Conservation (phyloP, 768 basidiomycete species). For the Macrolepiota dolichaula region DNA sequence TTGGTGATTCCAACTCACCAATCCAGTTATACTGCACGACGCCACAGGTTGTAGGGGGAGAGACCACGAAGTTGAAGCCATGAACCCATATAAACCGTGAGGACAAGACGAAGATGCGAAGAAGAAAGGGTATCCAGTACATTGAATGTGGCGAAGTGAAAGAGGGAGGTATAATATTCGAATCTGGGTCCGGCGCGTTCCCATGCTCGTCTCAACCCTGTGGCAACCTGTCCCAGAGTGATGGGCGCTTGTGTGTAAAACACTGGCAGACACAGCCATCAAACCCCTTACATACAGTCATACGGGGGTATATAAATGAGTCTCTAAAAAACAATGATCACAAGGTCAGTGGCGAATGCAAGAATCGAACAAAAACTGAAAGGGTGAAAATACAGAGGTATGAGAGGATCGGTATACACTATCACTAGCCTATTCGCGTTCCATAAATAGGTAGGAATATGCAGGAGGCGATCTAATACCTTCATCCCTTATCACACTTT, state of each 20-base stretch:
- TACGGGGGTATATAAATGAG: no score
- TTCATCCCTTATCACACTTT: no score
- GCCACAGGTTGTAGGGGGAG: conserved; percentile 23
- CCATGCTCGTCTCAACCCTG: background rate
- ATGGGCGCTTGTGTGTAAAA: background rate
- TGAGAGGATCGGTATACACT: no score
- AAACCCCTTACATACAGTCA: no score
- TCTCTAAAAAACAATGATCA: no score
- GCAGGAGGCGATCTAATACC: no score
- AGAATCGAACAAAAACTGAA: no score
- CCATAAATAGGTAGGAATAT: no score
- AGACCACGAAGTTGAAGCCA: conserved; percentile 20
- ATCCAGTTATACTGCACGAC: conserved; percentile 21
- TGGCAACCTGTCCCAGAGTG: background rate
- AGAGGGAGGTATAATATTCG: background rate
- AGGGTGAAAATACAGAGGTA: no score
- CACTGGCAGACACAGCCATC: background rate
- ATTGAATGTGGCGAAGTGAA: conserved; percentile 9
- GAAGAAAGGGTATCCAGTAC: conserved; percentile 7
- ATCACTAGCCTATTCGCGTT: no score
- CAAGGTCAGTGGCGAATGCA: no score
- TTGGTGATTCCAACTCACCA: conserved; percentile 14
- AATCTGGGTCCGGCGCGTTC: background rate
- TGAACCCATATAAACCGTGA: background rate
- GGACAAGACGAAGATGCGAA: conserved; percentile 4